A percentile compares a stretch with the other conserved stretches of the same genome.
Conservation (phyloP, 305 asterid species). For the Fraxinus latifolia region DNA sequence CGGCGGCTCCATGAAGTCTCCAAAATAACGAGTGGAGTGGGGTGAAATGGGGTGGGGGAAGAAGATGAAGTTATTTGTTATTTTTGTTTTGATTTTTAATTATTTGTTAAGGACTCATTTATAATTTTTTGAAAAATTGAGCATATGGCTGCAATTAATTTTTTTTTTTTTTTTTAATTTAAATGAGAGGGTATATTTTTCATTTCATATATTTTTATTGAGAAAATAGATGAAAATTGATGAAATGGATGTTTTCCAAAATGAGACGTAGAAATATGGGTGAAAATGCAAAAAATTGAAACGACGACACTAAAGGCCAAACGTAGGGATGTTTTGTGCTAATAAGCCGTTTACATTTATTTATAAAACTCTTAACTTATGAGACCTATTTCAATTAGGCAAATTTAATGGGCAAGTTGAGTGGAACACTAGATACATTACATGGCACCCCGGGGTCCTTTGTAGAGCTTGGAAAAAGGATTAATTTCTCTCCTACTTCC, state of each 20-base stretch:
- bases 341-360: not conserved
- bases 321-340: not conserved
- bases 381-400: not conserved
- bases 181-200: too few species aligned
- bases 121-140: too few species aligned
- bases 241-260: too few species aligned
- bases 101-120: not conserved
- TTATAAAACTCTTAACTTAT: not conserved
- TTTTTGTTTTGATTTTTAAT: not conserved
- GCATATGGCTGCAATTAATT: too few species aligned
- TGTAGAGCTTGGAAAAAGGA: not conserved
- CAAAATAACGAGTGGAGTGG: too few species aligned
- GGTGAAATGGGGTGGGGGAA: too few species aligned
- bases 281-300: not conserved
- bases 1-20: too few species aligned
- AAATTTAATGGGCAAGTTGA: not conserved
- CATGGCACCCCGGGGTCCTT: not conserved
- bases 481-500: not conserved
- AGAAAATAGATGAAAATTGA: too few species aligned
- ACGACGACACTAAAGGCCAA: not conserved
- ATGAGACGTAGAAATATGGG: not conserved
- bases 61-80: too few species aligned
- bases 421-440: not conserved
- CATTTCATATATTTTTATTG: too few species aligned
- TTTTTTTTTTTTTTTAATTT: too few species aligned